These are phyloP conservation scores for Lotus japonicus DNA, from an alignment of 306 rosid genomes.

Conservation along the genomic window DNA sequence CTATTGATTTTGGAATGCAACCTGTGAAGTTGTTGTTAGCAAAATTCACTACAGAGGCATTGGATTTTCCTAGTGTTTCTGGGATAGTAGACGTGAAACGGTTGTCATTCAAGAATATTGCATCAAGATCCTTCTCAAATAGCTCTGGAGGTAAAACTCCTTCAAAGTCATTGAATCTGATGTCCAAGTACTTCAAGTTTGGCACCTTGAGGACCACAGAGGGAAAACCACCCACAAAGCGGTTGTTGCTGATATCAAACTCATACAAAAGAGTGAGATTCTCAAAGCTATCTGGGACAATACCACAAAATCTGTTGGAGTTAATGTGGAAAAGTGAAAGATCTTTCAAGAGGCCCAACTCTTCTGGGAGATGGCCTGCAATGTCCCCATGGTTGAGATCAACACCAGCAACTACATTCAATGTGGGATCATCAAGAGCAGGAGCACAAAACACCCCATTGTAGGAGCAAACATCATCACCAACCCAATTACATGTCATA, in stretches of 20 bases:
- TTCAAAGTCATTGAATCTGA: conserved; percentile 46
- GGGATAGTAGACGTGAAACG: conserved; percentile 54
- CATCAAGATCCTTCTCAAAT: conserved; percentile 47
- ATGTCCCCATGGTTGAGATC: conserved; percentile 47
- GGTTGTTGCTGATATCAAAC: conserved; percentile 49
- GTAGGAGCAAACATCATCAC: conserved; percentile 43
- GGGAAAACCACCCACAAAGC: conserved; percentile 45
- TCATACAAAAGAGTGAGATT: conserved; percentile 27
- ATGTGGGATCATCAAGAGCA: conserved; percentile 35
- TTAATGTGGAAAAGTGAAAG: conserved; percentile 44
- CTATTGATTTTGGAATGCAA: conserved; percentile 58
- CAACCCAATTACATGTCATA: conserved; percentile 34
- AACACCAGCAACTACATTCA: conserved; percentile 41
- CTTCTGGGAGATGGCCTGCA: conserved; percentile 37
- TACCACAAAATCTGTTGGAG: conserved; percentile 49
- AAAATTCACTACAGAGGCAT: conserved; percentile 44
- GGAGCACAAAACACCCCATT: conserved; percentile 44
- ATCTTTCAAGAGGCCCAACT: conserved; percentile 30
- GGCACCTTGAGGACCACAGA: conserved; percentile 28
- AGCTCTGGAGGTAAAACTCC: conserved; percentile 31
- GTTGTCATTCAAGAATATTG: conserved; percentile 60
- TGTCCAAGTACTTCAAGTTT: conserved; percentile 32
- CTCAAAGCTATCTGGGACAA: conserved; percentile 30
- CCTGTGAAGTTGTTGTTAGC: conserved; percentile 60
- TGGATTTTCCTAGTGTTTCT: conserved; percentile 53